Evolutionary conservation across 2,329 filamentous ascomycete species (phyloP).

Genomic region (Fusarium coffeatum): DNA sequence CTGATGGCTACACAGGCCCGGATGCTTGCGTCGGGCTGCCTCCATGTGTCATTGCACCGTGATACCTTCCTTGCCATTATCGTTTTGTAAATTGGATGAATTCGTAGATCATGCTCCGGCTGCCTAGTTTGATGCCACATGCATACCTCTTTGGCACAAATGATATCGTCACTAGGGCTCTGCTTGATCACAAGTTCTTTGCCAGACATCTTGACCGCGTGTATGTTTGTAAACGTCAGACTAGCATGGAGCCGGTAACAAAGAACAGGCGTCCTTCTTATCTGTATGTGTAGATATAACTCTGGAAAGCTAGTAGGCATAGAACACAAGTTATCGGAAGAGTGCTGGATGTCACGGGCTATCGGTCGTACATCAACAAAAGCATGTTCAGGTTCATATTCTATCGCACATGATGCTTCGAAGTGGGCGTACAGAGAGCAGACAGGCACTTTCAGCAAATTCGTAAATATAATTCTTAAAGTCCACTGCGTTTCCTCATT

Average conservation of each 20-base stretch:
- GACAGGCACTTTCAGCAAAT: neutral
- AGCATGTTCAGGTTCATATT: neutral
- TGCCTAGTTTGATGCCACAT: neutral
- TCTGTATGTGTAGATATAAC: neutral
- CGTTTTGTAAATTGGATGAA: neutral
- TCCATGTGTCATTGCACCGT: slow-evolving; percentile 19
- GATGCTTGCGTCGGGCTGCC: slow-evolving; percentile 12
- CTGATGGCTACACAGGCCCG: slow-evolving; percentile 9
- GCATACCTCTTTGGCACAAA: too few species aligned
- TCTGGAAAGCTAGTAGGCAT: neutral
- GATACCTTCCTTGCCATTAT: slow-evolving; percentile 5
- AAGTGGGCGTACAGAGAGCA: neutral
- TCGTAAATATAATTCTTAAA: neutral
- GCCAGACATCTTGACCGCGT: neutral
- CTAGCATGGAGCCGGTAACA: neutral
- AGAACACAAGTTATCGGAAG: neutral
- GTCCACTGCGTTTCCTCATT: neutral
- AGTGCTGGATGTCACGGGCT: too few species aligned
- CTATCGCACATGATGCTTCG: neutral
- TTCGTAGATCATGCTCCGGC: neutral
- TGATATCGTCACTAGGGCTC: neutral
- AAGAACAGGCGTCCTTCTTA: neutral
- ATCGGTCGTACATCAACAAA: neutral
- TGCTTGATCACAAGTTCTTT: neutral
- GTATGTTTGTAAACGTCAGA: neutral